phyloP scores from a whole-genome alignment of 2,329 filamentous ascomycete genomes.

The Colletotrichum sp. region DNA sequence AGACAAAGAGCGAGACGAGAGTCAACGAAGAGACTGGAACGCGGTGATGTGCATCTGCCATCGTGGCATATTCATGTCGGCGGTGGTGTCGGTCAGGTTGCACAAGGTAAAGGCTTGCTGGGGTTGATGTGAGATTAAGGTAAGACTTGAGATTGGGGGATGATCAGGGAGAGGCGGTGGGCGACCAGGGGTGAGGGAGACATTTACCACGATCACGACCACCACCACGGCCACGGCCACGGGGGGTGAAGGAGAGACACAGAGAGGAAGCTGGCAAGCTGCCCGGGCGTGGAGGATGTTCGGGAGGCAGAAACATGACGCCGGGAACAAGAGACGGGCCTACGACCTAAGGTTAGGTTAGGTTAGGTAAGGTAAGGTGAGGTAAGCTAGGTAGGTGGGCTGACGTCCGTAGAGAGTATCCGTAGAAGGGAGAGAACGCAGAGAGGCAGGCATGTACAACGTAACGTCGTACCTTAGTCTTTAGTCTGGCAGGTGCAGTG shows the following conservation, averaged over 20 bases:
- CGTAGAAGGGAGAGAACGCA: not conserved
- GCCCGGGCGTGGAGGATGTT: not conserved
- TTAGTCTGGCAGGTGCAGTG: not conserved
- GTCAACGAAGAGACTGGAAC: not conserved
- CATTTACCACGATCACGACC: not conserved
- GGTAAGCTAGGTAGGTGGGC: too few relatives aligned
- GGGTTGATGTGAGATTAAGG: not conserved
- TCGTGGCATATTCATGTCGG: not conserved
- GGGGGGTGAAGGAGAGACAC: not conserved
- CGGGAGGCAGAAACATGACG: not conserved
- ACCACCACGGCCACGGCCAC: too few relatives aligned
- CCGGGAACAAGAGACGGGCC: not conserved
- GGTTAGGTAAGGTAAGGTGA: not conserved
- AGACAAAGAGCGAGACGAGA: not conserved
- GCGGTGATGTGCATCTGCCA: not conserved
- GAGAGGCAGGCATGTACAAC: not conserved
- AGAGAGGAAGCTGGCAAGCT: not conserved
- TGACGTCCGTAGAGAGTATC: not conserved
- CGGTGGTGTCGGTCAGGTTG: not conserved
- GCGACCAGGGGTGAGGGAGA: not conserved
- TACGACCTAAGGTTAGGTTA: not conserved
- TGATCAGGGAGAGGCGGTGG: not conserved
- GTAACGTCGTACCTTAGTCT: not conserved
- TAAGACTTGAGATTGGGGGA: conserved; percentile 1
- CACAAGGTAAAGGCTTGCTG: not conserved